Evolutionary conservation across 345 rosid species (phyloP).

Genomic region (Trapa bicornis): DNA sequence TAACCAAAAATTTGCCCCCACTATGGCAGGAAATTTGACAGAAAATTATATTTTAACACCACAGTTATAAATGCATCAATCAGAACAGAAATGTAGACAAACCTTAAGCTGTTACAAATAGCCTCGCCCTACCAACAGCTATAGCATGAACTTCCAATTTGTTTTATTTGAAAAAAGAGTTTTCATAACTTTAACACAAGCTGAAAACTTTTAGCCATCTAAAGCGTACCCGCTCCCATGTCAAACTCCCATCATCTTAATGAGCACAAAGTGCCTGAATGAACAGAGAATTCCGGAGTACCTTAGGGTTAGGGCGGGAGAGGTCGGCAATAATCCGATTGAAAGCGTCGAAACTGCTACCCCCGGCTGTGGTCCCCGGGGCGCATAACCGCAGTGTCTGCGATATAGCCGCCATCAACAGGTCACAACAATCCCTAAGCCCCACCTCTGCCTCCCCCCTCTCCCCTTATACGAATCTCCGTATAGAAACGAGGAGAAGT

Average conservation of each 20-base stretch:
- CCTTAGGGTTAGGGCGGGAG: constrained; percentile 72
- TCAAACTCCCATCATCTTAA: neutral
- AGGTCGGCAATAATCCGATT: constrained; percentile 77
- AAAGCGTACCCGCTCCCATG: neutral
- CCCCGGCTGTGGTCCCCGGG: constrained; percentile 31
- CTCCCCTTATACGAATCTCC: neutral
- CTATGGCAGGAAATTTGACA: neutral
- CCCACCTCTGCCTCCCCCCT: constrained; percentile 5
- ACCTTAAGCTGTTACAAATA: neutral
- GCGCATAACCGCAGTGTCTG: constrained; percentile 52
- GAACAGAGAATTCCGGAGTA: constrained; percentile 10
- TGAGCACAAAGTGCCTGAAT: constrained; percentile 6
- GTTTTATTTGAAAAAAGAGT: neutral
- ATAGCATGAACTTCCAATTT: neutral
- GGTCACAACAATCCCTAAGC: constrained; percentile 26
- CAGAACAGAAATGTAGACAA: neutral
- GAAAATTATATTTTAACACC: too few species aligned
- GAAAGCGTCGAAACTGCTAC: constrained; percentile 62
- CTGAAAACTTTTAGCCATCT: neutral
- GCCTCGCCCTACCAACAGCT: neutral
- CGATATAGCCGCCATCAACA: constrained; percentile 38
- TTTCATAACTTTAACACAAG: neutral
- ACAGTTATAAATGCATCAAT: neutral
- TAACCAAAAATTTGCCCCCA: neutral
- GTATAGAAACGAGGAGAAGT: neutral